A percentile compares a stretch with the other conserved stretches of the same genome.
These are phyloP conservation scores for Fusarium avenaceum DNA, from an alignment of 2,329 filamentous ascomycete species.

Conservation along the genomic window DNA sequence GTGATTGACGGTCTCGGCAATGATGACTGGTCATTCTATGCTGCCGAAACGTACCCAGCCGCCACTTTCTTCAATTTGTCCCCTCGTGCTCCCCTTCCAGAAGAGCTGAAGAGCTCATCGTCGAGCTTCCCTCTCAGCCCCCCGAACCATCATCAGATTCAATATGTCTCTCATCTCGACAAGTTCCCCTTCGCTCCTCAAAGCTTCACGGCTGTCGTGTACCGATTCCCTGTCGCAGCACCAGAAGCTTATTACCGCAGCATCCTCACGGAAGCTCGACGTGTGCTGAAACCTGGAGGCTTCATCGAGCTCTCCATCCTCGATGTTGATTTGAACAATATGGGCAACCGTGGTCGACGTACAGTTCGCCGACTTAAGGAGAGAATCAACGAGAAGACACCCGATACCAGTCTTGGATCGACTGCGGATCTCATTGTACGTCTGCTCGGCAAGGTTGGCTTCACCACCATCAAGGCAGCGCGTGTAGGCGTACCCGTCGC, in stretches of 20 bases:
- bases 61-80: conserved; percentile 84
- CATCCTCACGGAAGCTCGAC: conserved; percentile 79
- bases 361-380: conserved; percentile 80
- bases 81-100: conserved; percentile 65
- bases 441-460: conserved; percentile 76
- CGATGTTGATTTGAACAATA: conserved; percentile 85
- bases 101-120: conserved; percentile 58
- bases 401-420: conserved; percentile 71
- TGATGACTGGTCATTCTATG: conserved; percentile 89
- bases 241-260: conserved; percentile 78
- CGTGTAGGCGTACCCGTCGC: conserved; percentile 83
- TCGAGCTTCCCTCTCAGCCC: conserved; percentile 69
- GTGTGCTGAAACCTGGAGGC: conserved; percentile 82
- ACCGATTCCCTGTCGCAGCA: conserved; percentile 79
- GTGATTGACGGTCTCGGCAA: conserved; percentile 89
- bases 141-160: conserved; percentile 81
- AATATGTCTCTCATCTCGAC: conserved; percentile 71
- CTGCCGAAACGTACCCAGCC: conserved; percentile 81
- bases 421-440: conserved; percentile 73
- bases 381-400: conserved; percentile 71
- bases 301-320: conserved; percentile 84
- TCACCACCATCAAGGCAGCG: conserved; percentile 79
- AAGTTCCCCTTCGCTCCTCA: conserved; percentile 82
- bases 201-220: conserved; percentile 81
- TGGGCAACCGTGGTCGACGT: conserved; percentile 78